Evolutionary conservation across 805 yeast genomes (phyloP).

Genomic region (Suhomyces canberraensis): DNA sequence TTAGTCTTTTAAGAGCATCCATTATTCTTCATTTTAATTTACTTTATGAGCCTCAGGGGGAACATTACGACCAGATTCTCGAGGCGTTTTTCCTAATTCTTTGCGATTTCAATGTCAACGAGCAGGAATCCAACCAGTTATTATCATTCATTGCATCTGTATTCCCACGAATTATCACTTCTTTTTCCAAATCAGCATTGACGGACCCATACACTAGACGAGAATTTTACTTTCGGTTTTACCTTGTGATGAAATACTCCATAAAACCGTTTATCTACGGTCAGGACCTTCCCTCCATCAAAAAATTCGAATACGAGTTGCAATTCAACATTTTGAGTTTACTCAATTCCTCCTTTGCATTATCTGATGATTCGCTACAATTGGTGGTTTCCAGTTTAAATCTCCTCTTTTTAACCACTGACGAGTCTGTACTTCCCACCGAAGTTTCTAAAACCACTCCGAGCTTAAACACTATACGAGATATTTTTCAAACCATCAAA

Average conservation of each 20-base stretch:
- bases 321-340: slow-evolving; percentile 17
- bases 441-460: neutral
- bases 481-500: slow-evolving; percentile 1
- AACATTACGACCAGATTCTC: slow-evolving; percentile 3
- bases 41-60: neutral
- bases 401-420: neutral
- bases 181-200: neutral
- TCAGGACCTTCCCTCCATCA: slow-evolving; percentile 1
- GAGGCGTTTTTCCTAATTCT: slow-evolving; percentile 15
- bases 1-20: slow-evolving; percentile 15
- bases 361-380: neutral
- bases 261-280: slow-evolving; percentile 8
- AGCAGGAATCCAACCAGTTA: slow-evolving; percentile 12
- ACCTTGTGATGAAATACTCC: neutral
- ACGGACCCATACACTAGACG: neutral
- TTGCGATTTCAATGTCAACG: slow-evolving; percentile 29
- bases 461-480: neutral
- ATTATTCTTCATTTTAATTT: slow-evolving; percentile 16
- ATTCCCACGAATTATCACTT: slow-evolving; percentile 8
- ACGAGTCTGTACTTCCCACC: neutral
- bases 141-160: slow-evolving; percentile 15
- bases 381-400: slow-evolving; percentile 1
- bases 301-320: slow-evolving; percentile 18
- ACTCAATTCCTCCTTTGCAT: slow-evolving; percentile 9
- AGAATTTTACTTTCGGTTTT: slow-evolving; percentile 3